Base-by-base conservation (phyloP, 768 basidiomycete genomes). In the Inosperma sp. region DNA sequence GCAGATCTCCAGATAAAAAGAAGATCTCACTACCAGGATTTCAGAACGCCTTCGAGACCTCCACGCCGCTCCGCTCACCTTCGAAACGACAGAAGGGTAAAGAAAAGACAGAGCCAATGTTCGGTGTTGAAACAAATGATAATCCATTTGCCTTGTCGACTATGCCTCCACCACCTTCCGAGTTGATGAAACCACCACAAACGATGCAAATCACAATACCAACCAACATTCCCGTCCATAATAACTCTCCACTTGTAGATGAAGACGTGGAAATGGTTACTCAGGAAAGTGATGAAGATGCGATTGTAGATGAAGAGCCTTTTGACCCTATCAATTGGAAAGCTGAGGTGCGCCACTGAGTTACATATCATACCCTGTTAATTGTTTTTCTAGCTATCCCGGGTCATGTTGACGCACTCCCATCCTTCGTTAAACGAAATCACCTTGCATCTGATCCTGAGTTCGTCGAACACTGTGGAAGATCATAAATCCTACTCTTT, bases 351-450 rank as follows among this genome's bases (percentile, higher is more conserved):
- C 17, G 67, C 3, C 27, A 30, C 36, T n/a, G 25, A 31, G 34
- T 21, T 14, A 25, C 41, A 37, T 12, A 21, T 31, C 52, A 30
- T 31, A 23, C 26, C 41, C 40, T 44, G 50, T 41, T 30, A 8
- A n/a, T 44, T 36, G 8, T 7, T 58, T 30, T 59, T 14, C 14
- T 55, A 88, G 86, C 65, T 87, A 40, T 79, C 77, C 55, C 73
- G 77, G 34, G 71, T 84, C 23, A 63, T 88, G n/a, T 59, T 87
- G 47, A 79, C 77, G 0, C 86, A 88, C 63, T 68, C 69, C 2
- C 62, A 69, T 25, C 67, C 69, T 1, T 61, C 64, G 14, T 68
- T 64, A 5, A 60, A 61, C 4, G 63, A 70, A 17, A 64, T 72
- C 13, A 82, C 83, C 3, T 67, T 86, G 17, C 82, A 84, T 53